Conservation (phyloP, 1,284 basidiomycete species). For the Cryptococcus floricola region DNA sequence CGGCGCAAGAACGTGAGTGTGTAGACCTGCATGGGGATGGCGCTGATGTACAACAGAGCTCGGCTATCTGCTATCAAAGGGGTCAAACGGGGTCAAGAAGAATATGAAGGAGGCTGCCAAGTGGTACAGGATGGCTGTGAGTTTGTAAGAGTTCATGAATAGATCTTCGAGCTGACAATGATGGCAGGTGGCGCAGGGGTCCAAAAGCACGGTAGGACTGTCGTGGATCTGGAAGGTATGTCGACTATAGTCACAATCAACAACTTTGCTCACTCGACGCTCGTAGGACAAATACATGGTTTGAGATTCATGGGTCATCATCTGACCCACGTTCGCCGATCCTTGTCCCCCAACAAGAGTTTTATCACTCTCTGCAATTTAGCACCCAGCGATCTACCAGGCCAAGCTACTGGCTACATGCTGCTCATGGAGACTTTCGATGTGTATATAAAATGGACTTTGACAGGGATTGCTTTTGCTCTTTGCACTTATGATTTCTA, state of each 20-base stretch:
- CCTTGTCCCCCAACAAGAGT: no score
- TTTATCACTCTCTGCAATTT: no score
- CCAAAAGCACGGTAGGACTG: conserved; percentile 40
- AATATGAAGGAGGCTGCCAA: conserved; percentile 48
- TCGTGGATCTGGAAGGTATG: conserved; percentile 50
- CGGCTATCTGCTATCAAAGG: conserved; percentile 44
- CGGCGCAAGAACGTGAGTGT: conserved; percentile 47
- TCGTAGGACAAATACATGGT: conserved; percentile 16
- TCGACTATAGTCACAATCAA: neutral
- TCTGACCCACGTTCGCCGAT: no score
- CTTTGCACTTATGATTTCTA: no score
- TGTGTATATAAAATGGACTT: no score
- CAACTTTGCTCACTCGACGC: neutral
- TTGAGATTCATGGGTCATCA: neutral
- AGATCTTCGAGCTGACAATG: neutral
- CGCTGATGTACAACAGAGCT: conserved; percentile 29
- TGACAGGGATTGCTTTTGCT: no score
- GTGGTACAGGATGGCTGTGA: conserved; percentile 48
- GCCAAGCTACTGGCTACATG: no score
- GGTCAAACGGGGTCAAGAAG: conserved; percentile 42
- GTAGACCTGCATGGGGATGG: neutral
- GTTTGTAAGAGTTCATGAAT: neutral
- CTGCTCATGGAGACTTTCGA: no score
- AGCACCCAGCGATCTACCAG: no score
- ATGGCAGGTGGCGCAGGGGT: conserved; percentile 29